These are phyloP conservation scores for Grigorovia transvaalensis DNA, from an alignment of 805 yeast species.

Conservation along the genomic window DNA sequence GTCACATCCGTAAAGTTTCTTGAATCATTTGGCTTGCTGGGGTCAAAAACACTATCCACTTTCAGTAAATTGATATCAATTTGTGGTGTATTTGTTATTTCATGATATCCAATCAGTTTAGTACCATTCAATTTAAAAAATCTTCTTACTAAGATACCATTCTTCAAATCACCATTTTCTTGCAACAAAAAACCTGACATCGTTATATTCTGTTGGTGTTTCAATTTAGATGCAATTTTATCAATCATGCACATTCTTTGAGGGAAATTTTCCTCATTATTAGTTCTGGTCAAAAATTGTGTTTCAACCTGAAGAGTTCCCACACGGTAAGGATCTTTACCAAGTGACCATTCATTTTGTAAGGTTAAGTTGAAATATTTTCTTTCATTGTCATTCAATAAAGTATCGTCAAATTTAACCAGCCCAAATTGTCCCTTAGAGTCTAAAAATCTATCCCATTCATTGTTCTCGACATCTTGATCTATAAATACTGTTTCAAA, in stretches of 20 bases:
- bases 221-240: conserved; percentile 32
- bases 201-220: conserved; percentile 25
- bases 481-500: conserved; percentile 39
- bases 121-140: conserved; percentile 62
- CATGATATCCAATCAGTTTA: conserved; percentile 67
- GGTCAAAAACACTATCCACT: conserved; percentile 37
- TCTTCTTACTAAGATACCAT: conserved; percentile 43
- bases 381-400: not conserved
- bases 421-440: conserved; percentile 82
- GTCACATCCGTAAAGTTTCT: conserved; percentile 62
- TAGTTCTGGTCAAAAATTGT: conserved; percentile 56
- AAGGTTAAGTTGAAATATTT: conserved; percentile 3
- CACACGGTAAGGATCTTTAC: conserved; percentile 41
- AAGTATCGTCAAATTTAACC: conserved; percentile 33
- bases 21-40: conserved; percentile 22
- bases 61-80: conserved; percentile 68
- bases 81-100: conserved; percentile 51
- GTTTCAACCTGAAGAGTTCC: conserved; percentile 58
- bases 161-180: conserved; percentile 78
- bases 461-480: conserved; percentile 39
- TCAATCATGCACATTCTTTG: conserved; percentile 47
- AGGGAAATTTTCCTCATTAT: conserved; percentile 56
- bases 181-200: conserved; percentile 71
- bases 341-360: conserved; percentile 65
- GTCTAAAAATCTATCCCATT: conserved; percentile 57